Evolutionary conservation across 2,329 filamentous ascomycete species (phyloP), one percentile per base, ranked within the genome.

Genomic region (Sarocladium strictum): DNA sequence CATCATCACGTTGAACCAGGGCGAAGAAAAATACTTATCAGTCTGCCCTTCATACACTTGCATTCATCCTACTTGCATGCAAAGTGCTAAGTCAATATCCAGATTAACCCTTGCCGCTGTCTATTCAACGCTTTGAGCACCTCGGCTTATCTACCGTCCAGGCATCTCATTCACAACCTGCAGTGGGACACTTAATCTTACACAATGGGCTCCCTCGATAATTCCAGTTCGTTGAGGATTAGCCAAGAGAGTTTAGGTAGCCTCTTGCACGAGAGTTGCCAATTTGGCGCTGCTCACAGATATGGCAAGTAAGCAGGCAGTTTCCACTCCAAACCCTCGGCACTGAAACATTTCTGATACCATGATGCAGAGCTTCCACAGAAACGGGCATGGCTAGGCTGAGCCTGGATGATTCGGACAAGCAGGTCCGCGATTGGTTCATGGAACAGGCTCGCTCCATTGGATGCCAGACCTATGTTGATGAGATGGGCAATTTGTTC

Each of bases 401-500:
- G 1, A 76, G 89, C 1, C 76, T 94, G n/a, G 85, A 86, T 2
- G 83, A 92, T 63, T 75, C 83, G 11, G 90, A 94, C 67, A 89
- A 86, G 64, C 71, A 81, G 62, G 88, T 78, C n/a, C 81, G 89
- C 43, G 81, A 88, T 66, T 94, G 89, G 89, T 91, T 94, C 59
- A 79, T 85, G 1, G 69, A 83, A 38, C 85, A 84, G 1, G 83
- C 82, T 1, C 70, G 80, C 63, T 74, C 73, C 1, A 71, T 92
- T 0, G 86, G 84, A 17, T 93, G 89, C 69, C 74, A 76, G 3
- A 76, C 89, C 15, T 85, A 78, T 0, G 69, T 90, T 2, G 90
- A 95, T 65, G 74, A 81, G 53, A 90, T 94, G 84, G 89, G 89
- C 19, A 94, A 94, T 61, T 88, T 64, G 53, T 94, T 94, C 65